Conservation (phyloP, 2,329 filamentous ascomycete genomes). For the Aspergillus phoenicis region DNA sequence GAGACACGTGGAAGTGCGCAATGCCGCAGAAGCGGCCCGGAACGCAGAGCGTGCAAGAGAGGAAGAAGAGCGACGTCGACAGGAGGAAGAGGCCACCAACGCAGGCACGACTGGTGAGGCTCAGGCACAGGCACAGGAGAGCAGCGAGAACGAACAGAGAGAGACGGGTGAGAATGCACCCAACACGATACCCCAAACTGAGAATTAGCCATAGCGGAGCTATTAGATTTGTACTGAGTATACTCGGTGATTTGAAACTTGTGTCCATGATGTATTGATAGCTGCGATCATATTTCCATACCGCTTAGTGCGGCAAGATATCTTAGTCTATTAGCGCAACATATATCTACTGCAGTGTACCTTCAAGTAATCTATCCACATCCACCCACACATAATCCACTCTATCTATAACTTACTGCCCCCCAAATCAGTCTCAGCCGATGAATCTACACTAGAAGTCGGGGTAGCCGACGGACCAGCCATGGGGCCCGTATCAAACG, state of each 20-base stretch:
- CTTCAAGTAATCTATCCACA: no score
- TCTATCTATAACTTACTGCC: constrained; percentile 26
- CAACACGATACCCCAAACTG: constrained; percentile 18
- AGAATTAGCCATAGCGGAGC: constrained; percentile 4
- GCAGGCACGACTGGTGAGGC: constrained; percentile 10
- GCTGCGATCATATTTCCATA: not conserved
- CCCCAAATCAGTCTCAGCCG: not conserved
- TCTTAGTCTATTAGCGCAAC: constrained; percentile 11
- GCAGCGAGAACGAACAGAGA: not conserved
- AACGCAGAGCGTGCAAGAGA: constrained; percentile 32
- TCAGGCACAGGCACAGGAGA: constrained; percentile 10
- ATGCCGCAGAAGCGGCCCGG: constrained; percentile 50
- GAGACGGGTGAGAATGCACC: constrained; percentile 4
- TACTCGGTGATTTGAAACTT: not conserved
- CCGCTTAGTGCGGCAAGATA: not conserved
- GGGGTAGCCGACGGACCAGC: constrained; percentile 24
- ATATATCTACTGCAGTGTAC: no score
- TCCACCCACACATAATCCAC: no score
- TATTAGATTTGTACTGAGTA: constrained; percentile 3
- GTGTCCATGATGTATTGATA: constrained; percentile 5
- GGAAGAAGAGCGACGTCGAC: constrained; percentile 28
- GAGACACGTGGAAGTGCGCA: constrained; percentile 59
- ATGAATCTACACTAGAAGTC: constrained; percentile 8
- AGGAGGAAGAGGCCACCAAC: constrained; percentile 22
- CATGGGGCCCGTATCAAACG: constrained; percentile 45